A percentile compares a stretch with the other conserved stretches of the same genome.
phyloP scores from a whole-genome alignment of 164 flowering plant species.

The Liquidambar formosana region DNA sequence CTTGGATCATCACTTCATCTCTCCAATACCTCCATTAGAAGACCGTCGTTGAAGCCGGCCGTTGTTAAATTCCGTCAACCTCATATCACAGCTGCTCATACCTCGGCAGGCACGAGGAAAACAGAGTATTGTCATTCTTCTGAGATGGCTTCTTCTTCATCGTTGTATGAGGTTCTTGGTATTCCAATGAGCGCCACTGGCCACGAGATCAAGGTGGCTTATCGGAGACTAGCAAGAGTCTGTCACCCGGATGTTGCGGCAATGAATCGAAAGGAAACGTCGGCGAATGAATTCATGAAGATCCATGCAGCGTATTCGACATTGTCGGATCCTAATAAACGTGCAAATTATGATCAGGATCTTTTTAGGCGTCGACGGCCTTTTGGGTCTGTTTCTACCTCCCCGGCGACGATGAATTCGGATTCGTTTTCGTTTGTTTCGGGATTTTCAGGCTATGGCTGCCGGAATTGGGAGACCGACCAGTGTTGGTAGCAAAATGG shows the following conservation, averaged over 20 bases:
- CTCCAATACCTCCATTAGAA: too few relatives aligned
- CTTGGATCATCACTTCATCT: neutral
- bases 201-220: conserved; percentile 43
- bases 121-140: too few relatives aligned
- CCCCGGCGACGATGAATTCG: conserved; percentile 10
- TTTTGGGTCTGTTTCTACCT: neutral
- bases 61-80: neutral
- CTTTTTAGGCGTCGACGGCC: neutral
- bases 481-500: conserved; percentile 47
- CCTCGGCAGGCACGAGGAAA: too few relatives aligned
- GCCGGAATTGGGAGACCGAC: conserved; percentile 52
- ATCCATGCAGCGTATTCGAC: conserved; percentile 41
- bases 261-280: conserved; percentile 15
- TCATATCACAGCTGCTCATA: too few relatives aligned
- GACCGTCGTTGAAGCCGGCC: too few relatives aligned
- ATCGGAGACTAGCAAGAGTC: conserved; percentile 37
- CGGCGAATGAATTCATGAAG: conserved; percentile 33
- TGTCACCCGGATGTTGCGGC: conserved; percentile 48
- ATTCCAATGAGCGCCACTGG: conserved; percentile 29
- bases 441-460: conserved; percentile 8
- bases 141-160: conserved; percentile 16
- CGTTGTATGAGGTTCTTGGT: conserved; percentile 45
- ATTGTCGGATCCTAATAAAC: conserved; percentile 37
- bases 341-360: conserved; percentile 33
- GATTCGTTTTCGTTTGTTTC: neutral